Evolutionary conservation across 164 flowering plant species (phyloP).

Genomic region (Taxillus chinensis): DNA sequence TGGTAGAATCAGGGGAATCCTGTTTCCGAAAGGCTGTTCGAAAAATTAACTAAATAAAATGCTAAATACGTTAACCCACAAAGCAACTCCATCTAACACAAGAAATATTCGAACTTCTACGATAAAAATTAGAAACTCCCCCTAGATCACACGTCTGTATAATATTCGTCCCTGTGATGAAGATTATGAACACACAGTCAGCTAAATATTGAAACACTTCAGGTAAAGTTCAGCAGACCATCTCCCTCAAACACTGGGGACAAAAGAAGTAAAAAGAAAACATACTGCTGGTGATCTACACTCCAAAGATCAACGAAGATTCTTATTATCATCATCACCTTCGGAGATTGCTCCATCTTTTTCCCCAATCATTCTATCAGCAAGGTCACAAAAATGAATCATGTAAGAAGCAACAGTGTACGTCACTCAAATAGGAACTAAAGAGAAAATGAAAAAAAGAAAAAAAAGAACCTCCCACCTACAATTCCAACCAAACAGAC

Average conservation of each 20-base stretch:
- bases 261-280: slow-evolving; percentile 1
- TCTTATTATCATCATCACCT: slow-evolving; percentile 62
- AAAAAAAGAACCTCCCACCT: too few relatives aligned
- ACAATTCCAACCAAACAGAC: too few relatives aligned
- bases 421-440: too few relatives aligned
- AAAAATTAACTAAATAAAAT: not conserved
- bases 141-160: slow-evolving; percentile 27
- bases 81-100: not conserved
- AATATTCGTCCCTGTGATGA: slow-evolving; percentile 27
- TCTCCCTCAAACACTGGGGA: not conserved
- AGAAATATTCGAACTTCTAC: not conserved
- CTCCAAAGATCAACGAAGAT: slow-evolving; percentile 53
- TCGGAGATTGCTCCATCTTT: slow-evolving; percentile 79
- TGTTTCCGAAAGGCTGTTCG: slow-evolving; percentile 39
- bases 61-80: not conserved
- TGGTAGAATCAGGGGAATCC: slow-evolving; percentile 37
- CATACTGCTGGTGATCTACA: slow-evolving; percentile 39
- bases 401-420: slow-evolving; percentile 13
- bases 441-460: too few relatives aligned
- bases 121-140: not conserved
- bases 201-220: not conserved
- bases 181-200: slow-evolving; percentile 14
- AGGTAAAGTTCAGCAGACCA: not conserved
- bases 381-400: slow-evolving; percentile 79
- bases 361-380: slow-evolving; percentile 90